phyloP scores from a whole-genome alignment of 352 stramenopile genomes.

The Phytophthora brassicae region DNA sequence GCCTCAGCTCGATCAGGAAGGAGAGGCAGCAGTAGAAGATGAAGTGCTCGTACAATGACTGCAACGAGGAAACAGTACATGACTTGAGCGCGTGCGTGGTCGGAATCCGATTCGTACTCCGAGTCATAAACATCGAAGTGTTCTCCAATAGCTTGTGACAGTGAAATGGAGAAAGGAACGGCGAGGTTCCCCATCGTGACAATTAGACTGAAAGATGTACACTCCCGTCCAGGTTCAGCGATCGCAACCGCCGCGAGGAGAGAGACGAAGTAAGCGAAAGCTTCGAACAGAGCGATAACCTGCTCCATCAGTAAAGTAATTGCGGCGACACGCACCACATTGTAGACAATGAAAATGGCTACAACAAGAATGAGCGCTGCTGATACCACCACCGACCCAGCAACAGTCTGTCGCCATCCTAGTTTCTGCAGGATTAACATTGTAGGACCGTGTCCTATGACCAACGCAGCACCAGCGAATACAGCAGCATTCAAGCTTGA shows the following conservation, averaged over 20 bases:
- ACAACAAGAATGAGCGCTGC: slow-evolving; percentile 40
- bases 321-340: slow-evolving; percentile 51
- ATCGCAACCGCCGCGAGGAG: slow-evolving; percentile 51
- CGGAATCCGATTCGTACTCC: slow-evolving; percentile 49
- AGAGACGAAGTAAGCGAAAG: slow-evolving; percentile 52
- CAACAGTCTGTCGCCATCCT: slow-evolving; percentile 45
- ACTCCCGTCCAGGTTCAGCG: slow-evolving; percentile 48
- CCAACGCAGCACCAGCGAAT: slow-evolving; percentile 36
- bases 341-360: slow-evolving; percentile 56
- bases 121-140: slow-evolving; percentile 66
- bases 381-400: slow-evolving; percentile 33
- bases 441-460: slow-evolving; percentile 22
- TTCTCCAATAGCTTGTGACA: slow-evolving; percentile 64
- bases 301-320: slow-evolving; percentile 57
- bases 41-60: slow-evolving; percentile 35
- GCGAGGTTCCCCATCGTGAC: slow-evolving; percentile 56
- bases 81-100: slow-evolving; percentile 40
- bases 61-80: slow-evolving; percentile 55
- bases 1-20: slow-evolving; percentile 45
- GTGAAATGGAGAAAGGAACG: slow-evolving; percentile 50
- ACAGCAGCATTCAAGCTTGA: slow-evolving; percentile 45
- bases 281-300: slow-evolving; percentile 49
- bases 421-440: slow-evolving; percentile 25
- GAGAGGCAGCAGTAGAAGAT: slow-evolving; percentile 39
- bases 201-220: slow-evolving; percentile 53